phyloP scores from a whole-genome alignment of 2,329 filamentous ascomycete species.

The Pseudocercospora crystallina region DNA sequence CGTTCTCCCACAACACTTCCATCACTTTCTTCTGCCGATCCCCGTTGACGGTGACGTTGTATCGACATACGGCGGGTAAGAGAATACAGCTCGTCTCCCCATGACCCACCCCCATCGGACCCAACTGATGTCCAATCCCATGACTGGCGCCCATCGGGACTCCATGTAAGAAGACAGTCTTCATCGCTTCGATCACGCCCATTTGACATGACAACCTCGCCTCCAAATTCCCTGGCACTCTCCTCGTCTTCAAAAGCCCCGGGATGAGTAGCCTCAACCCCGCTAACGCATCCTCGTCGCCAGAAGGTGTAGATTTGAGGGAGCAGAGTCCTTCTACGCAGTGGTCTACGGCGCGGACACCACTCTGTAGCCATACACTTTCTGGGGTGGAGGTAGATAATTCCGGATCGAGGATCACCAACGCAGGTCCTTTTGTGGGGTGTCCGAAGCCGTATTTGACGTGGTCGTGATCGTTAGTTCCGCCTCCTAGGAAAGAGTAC shows the following conservation, averaged over 20 bases:
- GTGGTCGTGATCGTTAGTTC: conserved; percentile 30
- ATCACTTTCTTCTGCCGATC: conserved; percentile 44
- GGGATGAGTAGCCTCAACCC: conserved; percentile 47
- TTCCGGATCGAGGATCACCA: conserved; percentile 59
- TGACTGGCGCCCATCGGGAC: conserved; percentile 43
- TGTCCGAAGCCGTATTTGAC: conserved; percentile 27
- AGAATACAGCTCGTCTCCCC: conserved; percentile 61
- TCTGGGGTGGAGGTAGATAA: conserved; percentile 53
- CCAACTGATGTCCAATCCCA: conserved; percentile 46
- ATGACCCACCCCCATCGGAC: conserved; percentile 57
- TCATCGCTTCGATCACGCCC: conserved; percentile 56
- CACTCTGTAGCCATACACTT: conserved; percentile 58
- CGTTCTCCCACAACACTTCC: conserved; percentile 42
- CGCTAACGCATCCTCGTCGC: conserved; percentile 38
- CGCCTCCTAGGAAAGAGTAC: conserved; percentile 43
- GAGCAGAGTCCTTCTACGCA: conserved; percentile 58
- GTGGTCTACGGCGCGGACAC: conserved; percentile 58
- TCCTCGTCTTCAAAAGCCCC: conserved; percentile 43
- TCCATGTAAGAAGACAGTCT: conserved; percentile 43
- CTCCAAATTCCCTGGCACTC: conserved; percentile 38
- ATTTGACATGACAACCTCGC: conserved; percentile 51
- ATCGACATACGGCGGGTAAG: conserved; percentile 57
- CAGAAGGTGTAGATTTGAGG: conserved; percentile 34
- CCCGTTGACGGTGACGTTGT: conserved; percentile 47
- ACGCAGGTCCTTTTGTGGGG: conserved; percentile 40